Percentiles rank a stretch among this genome's conserved stretches.
phyloP scores from a whole-genome alignment of 345 rosid species.

The Acer campestre region DNA sequence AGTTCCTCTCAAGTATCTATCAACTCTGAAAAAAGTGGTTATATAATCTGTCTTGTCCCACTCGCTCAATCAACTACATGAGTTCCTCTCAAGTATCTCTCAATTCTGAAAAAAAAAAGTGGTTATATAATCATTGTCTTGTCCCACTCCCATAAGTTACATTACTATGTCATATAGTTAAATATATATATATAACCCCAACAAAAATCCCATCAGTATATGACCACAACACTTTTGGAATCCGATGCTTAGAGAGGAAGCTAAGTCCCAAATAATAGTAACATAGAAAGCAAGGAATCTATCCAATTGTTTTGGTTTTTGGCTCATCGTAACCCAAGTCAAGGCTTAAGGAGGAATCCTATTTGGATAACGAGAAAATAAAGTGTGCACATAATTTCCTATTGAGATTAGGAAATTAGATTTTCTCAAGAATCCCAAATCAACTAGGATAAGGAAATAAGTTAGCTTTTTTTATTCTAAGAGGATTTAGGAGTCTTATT shows the following conservation, averaged over 20 bases:
- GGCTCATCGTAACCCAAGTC: no score
- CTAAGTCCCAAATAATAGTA: not conserved
- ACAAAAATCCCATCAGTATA: not conserved
- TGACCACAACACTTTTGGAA: not conserved
- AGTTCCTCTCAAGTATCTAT: not conserved
- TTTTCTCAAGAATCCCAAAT: no score
- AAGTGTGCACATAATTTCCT: no score
- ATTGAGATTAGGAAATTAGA: no score
- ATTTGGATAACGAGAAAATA: no score
- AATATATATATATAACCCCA: not conserved
- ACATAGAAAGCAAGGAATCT: not conserved
- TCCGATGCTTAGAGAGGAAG: not conserved
- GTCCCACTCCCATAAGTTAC: not conserved
- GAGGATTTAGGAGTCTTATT: no score
- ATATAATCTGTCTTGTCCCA: no score
- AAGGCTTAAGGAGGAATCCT: no score
- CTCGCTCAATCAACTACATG: slow-evolving; percentile 6
- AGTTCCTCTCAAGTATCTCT: not conserved
- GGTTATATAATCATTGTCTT: not conserved
- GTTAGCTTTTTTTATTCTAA: no score
- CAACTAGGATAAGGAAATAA: no score
- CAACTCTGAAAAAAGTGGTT: no score
- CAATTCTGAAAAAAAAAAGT: slow-evolving; percentile 5
- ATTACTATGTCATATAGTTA: no score
- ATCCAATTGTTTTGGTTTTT: not conserved